Evolutionary conservation across 2,329 filamentous ascomycete genomes (phyloP).

Genomic region (Lizonia empirigonia): DNA sequence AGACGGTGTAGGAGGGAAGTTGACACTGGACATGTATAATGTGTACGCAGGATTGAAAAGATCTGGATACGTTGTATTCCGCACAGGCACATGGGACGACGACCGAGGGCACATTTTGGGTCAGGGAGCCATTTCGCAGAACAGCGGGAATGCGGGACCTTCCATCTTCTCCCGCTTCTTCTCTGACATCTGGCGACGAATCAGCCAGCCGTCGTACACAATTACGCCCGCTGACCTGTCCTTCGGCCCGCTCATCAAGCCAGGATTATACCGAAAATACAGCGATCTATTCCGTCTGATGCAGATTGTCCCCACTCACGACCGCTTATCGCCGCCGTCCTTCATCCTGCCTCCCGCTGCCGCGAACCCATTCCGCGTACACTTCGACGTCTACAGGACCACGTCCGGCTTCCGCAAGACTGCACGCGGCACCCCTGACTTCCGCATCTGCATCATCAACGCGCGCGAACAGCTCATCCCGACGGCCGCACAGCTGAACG

Average conservation of each 20-base stretch:
- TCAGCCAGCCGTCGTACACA: constrained; percentile 28
- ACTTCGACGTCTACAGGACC: constrained; percentile 84
- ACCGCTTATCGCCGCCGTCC: constrained; percentile 56
- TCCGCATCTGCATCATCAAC: constrained; percentile 81
- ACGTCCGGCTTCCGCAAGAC: constrained; percentile 72
- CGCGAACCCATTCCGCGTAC: constrained; percentile 69
- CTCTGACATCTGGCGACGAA: constrained; percentile 41
- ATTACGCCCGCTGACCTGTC: constrained; percentile 31
- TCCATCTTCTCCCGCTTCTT: constrained; percentile 45
- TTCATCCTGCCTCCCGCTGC: constrained; percentile 38
- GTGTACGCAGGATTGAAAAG: constrained; percentile 87
- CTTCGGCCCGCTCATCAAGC: constrained; percentile 57
- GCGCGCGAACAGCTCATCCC: constrained; percentile 74
- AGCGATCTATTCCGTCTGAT: constrained; percentile 76
- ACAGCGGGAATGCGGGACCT: constrained; percentile 11
- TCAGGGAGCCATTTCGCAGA: constrained; percentile 7
- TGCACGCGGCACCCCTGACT: constrained; percentile 79
- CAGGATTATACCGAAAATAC: constrained; percentile 62
- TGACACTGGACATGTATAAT: constrained; percentile 79
- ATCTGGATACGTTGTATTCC: constrained; percentile 78
- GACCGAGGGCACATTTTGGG: constrained; percentile 29
- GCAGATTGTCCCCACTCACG: constrained; percentile 73
- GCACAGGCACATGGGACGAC: constrained; percentile 63
- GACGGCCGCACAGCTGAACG: constrained; percentile 71
- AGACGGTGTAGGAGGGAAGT: constrained; percentile 53